phyloP scores from a whole-genome alignment of 176 grass and related monocot genomes.

The Cenchrus purpureus region DNA sequence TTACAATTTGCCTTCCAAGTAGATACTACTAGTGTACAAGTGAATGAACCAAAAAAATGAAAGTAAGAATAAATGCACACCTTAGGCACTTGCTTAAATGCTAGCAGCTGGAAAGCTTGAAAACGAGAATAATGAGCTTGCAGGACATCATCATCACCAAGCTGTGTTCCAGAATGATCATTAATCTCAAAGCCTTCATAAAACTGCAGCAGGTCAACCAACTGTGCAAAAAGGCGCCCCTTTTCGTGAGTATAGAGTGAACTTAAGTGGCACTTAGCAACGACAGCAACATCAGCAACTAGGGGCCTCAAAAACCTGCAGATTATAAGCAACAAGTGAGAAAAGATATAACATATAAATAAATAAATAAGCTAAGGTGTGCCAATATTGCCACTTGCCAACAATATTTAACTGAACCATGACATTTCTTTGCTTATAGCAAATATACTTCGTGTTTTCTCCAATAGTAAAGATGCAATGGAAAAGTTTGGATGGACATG shows the following conservation, averaged over 20 bases:
- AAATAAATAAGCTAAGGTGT: neutral
- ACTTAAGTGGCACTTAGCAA: conserved; percentile 86
- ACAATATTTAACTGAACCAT: conserved; percentile 32
- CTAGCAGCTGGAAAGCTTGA: conserved; percentile 90
- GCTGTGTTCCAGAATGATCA: conserved; percentile 89
- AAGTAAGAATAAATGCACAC: conserved; percentile 40
- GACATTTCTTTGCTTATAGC: conserved; percentile 25
- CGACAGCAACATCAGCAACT: conserved; percentile 75
- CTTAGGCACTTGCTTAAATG: conserved; percentile 96
- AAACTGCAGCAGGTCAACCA: conserved; percentile 97
- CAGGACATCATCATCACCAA: conserved; percentile 89
- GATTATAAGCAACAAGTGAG: conserved; percentile 40
- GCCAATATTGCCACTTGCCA: conserved; percentile 8
- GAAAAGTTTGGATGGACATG: conserved; percentile 28
- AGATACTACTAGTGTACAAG: neutral
- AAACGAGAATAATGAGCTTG: conserved; percentile 86
- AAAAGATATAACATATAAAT: conserved; percentile 28
- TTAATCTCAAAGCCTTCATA: conserved; percentile 98
- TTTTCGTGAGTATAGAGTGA: conserved; percentile 84
- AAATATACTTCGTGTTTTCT: conserved; percentile 11
- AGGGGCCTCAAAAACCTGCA: conserved; percentile 74
- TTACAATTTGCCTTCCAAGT: conserved; percentile 17
- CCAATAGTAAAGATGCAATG: conserved; percentile 21
- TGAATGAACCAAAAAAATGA: conserved; percentile 33
- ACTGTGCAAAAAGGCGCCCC: conserved; percentile 86